Evolutionary conservation across 148 eudicot genomes (phyloP).

Genomic region (Beta vulgaris): DNA sequence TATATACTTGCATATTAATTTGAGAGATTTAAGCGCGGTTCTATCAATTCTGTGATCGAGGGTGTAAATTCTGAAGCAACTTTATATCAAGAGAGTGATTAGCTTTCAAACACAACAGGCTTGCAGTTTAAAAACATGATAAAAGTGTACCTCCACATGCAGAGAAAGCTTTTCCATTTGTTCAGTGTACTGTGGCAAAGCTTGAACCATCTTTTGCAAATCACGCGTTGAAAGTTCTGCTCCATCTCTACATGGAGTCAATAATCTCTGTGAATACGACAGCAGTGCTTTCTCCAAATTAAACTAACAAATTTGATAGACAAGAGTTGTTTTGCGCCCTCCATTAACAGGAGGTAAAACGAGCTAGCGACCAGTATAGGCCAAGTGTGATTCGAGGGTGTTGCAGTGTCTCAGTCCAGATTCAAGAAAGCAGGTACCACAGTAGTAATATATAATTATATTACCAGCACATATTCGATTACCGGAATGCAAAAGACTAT

Average conservation of each 20-base stretch:
- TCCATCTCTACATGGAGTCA: constrained; percentile 64
- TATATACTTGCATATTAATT: not conserved
- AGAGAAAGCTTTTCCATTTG: constrained; percentile 83
- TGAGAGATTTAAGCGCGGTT: not conserved
- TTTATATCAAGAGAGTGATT: not conserved
- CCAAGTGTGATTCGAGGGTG: not conserved
- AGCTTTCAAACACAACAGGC: not conserved
- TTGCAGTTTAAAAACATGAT: not conserved
- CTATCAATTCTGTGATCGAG: not conserved
- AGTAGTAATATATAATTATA: not conserved
- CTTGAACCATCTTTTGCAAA: constrained; percentile 97
- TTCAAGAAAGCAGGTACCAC: not conserved
- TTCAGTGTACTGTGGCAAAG: constrained; percentile 92
- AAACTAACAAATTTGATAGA: not conserved
- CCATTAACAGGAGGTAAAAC: not conserved
- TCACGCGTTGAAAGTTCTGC: constrained; percentile 83
- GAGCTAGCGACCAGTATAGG: not conserved
- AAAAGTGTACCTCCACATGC: constrained; percentile 71
- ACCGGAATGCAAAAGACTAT: not conserved
- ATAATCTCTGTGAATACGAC: constrained; percentile 12
- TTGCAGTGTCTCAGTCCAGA: not conserved
- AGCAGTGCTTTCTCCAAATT: not conserved
- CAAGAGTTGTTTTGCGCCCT: too few species aligned
- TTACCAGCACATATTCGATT: not conserved
- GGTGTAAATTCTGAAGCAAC: not conserved